Conservation (phyloP, 2,329 filamentous ascomycete species). For the Microsporum audouinii region DNA sequence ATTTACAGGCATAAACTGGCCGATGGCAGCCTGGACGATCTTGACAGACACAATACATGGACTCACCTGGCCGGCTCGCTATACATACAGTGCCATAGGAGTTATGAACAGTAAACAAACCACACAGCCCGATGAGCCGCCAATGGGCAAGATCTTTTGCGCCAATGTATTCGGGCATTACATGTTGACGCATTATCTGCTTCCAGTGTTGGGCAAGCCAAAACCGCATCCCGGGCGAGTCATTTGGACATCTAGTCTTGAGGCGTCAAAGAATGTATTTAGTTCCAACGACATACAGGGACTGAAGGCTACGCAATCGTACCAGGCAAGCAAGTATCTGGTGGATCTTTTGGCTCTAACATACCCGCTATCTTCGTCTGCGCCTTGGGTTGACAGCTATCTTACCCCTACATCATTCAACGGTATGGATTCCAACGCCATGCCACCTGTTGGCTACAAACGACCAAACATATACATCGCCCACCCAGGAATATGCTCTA, state of each 20-base stretch:
- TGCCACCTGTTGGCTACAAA: constrained; percentile 16
- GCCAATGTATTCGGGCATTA: constrained; percentile 96
- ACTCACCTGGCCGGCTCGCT: constrained; percentile 60
- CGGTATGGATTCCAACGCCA: constrained; percentile 17
- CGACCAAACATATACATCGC: constrained; percentile 61
- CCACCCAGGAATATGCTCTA: constrained; percentile 80
- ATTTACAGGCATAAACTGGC: constrained; percentile 69
- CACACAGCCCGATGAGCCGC: constrained; percentile 39
- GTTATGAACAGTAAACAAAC: constrained; percentile 45
- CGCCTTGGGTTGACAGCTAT: constrained; percentile 47
- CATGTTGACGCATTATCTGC: constrained; percentile 67
- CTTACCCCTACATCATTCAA: constrained; percentile 28
- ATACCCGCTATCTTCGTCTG: constrained; percentile 52
- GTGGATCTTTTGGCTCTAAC: constrained; percentile 76
- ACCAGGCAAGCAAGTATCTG: constrained; percentile 78
- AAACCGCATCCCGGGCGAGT: constrained; percentile 49
- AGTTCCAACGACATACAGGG: constrained; percentile 64
- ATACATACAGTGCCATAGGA: constrained; percentile 55
- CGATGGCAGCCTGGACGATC: constrained; percentile 43
- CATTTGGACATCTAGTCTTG: constrained; percentile 78
- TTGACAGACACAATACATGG: constrained; percentile 55
- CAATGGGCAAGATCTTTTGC: constrained; percentile 71
- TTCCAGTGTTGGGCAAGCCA: constrained; percentile 53
- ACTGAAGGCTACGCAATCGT: constrained; percentile 51
- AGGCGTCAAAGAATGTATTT: constrained; percentile 51